phyloP scores from a whole-genome alignment of 176 grass and related monocot genomes.

The Oryza meridionalis region DNA sequence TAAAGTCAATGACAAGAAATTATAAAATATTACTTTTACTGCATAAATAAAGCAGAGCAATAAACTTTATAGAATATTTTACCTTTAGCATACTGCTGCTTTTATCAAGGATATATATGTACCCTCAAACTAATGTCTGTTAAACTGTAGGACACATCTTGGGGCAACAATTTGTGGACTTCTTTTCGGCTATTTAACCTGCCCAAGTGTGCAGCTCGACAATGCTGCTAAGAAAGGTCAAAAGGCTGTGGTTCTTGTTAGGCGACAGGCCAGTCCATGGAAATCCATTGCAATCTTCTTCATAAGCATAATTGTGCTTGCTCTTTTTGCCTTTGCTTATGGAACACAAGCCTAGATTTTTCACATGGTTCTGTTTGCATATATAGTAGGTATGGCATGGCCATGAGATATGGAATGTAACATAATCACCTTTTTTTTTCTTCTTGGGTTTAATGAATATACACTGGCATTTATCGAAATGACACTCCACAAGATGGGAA shows the following conservation, averaged over 20 bases:
- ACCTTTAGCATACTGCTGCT: background rate
- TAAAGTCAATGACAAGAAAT: too few relatives aligned
- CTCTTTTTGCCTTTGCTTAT: constrained; percentile 50
- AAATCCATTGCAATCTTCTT: constrained; percentile 66
- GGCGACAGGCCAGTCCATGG: constrained; percentile 50
- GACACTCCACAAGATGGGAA: background rate
- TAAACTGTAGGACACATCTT: constrained; percentile 63
- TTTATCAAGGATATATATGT: background rate
- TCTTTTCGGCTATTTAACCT: constrained; percentile 68
- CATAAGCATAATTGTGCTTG: constrained; percentile 49
- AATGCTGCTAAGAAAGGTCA: constrained; percentile 51
- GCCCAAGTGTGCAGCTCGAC: constrained; percentile 59
- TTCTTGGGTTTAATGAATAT: background rate
- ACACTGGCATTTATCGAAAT: background rate
- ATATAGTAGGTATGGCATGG: constrained; percentile 16
- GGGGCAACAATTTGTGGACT: constrained; percentile 66
- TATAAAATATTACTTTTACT: background rate
- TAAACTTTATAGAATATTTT: background rate
- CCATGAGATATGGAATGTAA: background rate
- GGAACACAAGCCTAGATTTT: constrained; percentile 45
- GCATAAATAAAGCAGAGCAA: background rate
- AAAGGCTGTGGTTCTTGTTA: constrained; percentile 61
- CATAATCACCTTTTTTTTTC: background rate
- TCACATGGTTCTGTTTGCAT: constrained; percentile 21
- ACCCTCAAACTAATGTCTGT: background rate